Base-by-base conservation (phyloP, 306 rosid genomes). In the Begonia fuchsioides region DNA sequence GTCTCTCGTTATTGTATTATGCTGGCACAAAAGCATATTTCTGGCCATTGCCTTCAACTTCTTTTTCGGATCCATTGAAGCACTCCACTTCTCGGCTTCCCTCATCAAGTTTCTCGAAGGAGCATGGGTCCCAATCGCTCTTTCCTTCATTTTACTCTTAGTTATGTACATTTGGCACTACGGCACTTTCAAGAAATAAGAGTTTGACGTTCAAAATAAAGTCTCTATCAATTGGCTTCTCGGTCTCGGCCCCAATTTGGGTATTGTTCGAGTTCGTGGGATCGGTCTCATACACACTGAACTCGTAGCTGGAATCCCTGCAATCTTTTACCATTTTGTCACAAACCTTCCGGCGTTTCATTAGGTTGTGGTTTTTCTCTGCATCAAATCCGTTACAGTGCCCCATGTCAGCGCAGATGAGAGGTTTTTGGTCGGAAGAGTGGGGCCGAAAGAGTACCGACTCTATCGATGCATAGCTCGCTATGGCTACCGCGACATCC, bases 341-440 rank as follows among this genome's bases (percentile, higher is more conserved):
- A 82, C 98, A 56, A 90, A 90, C 61, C 81, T 90, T 13, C 98
- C 95, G n/a, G 98, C 98, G 50, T 90, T 90, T 60, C 98, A 90
- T 64, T 87, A 90, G 71, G 93, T 90, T 20, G 68, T 90, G 38
- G 86, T 90, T 64, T 90, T 90, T 72, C 95, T 90, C 11, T 90
- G 98, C 71, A 19, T 90, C 71, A 90, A 90, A 68, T 90, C 98
- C 10, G 95, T 90, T 46, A 85, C 90, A 0, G 92, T 90, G 53
- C 98, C 98, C 38, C 95, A 82, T 45, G 98, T 85, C 10, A 77
- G 77, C 48, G 92, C 98, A 9, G 65, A 72, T 47, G 98, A 90
- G 66, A 81, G 98, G 69, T 90, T 90, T 78, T 47, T 90, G 58
- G 98, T 90, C 9, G 98, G 98, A 13, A 57, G 98, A 68, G 82